Conservation (phyloP, 179 eudicot genomes). For the Beta corolliflora region DNA sequence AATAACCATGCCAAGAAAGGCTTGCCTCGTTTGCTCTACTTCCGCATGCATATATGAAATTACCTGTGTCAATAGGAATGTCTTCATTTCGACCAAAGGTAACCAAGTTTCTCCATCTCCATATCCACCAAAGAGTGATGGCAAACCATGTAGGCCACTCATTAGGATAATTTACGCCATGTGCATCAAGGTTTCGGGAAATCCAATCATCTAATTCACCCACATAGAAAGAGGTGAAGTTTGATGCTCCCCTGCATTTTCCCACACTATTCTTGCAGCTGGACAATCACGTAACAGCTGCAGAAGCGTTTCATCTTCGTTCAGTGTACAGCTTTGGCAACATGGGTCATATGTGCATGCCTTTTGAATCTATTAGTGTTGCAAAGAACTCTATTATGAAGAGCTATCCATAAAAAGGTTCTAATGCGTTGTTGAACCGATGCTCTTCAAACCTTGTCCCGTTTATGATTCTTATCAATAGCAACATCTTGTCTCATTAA, state of each 20-base stretch:
- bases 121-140: too few species aligned
- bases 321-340: not conserved
- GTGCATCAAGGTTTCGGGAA: too few species aligned
- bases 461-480: not conserved
- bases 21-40: too few species aligned
- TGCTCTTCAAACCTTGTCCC: not conserved
- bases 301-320: not conserved
- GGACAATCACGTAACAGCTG: not conserved
- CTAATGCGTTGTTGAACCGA: too few species aligned
- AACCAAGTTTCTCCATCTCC: too few species aligned
- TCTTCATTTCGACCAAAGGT: too few species aligned
- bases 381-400: not conserved
- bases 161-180: too few species aligned
- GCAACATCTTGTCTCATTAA: not conserved
- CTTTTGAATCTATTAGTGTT: not conserved
- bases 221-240: not conserved
- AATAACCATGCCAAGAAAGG: too few species aligned
- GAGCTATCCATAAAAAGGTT: not conserved
- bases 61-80: too few species aligned
- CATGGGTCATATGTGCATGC: not conserved
- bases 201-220: too few species aligned
- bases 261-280: not conserved
- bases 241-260: not conserved
- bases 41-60: too few species aligned
- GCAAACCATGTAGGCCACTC: too few species aligned